Evolutionary conservation across 2,329 filamentous ascomycete genomes (phyloP), one percentile per base, ranked within the genome.

Genomic region (Arthrobotrys musiformis): DNA sequence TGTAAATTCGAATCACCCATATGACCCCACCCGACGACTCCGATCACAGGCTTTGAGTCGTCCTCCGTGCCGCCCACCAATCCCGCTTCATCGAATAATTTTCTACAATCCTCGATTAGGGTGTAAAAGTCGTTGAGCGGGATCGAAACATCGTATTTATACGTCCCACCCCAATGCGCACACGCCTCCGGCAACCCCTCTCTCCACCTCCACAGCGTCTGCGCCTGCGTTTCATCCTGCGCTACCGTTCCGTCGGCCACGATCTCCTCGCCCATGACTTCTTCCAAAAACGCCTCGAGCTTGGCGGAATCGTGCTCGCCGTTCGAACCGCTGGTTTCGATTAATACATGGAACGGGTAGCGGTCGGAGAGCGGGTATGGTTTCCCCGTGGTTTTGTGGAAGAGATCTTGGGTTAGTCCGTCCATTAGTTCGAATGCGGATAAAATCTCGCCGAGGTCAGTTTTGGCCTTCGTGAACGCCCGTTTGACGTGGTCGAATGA

Each of bases 391-490:
- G 93, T 91, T 66, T 87, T 85, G 69, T 89, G 87, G 42, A 97
- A 93, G 42, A 97, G 86, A 78, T 89, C 86, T 84, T 98, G 95
- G 79, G 90, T 94, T 79, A 89, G 87, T 17, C 89, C 89, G 81
- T 99, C 95, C 94, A 99, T 99, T 79, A 99, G 87, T 85, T 99
- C 95, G 82, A 99, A 99, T 0, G 95, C 95, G 1, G 94, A 98
- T 3, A 99, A 88, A 81, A 99, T 98, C 85, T 99, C 95, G 0
- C 92, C 93, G 0, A 99, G 89, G 83, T 97, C 92, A 42, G 87
- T 87, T 86, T 97, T 98, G 66, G 95, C 94, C 83, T 94, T 92
- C 52, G 89, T 88, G 87, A 95, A 99, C 0, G 94, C 93, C 80
- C 88, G 85, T 82, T 95, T 93, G 11, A 93, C 93, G 83, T 97